Evolutionary conservation across 352 stramenopile genomes (phyloP), one percentile per base, ranked within the genome.

Genomic region (Phytophthora citricola): DNA sequence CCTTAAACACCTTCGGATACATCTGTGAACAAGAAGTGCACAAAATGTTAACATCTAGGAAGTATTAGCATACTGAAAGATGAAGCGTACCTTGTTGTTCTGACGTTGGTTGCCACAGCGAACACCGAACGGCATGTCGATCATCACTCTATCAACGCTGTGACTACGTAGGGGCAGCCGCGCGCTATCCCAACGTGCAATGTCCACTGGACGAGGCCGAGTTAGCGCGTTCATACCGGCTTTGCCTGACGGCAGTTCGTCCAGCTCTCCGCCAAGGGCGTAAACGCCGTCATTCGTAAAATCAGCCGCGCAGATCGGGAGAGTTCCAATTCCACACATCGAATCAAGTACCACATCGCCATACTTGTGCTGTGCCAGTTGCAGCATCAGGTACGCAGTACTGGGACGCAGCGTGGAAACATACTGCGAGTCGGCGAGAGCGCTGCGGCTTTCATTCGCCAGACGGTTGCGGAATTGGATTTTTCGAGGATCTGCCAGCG

Each of bases 241-340:
- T 51, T 90, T 92, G 3, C 49, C 57, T 0, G 83, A 76, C 8
- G 86, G 79, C 6, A 88, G 38, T 6, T 63, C 52, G 20, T 91
- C 81, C 14, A 94, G 36, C 38, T 94, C 86, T 2, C 86, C 86
- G 7, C 86, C 86, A 14, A 94, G 69, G 38, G 73, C 76, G 54
- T 90, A 91, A 9, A 92, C 75, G 22, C 59, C 46, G 45, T 89
- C 79, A 2, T 76, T 63, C 5, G 78, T 73, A 56, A 87, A 84
- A 22, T 79, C 67, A 10, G 79, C 72, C 9, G 68, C 66, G 62
- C 79, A 92, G 38, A 91, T 82, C 7, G 86, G 86, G 40, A 94
- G 87, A 22, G 86, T 93, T 2, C 86, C 86, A 11, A 94, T 83
- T 31, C 86, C 86, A 32, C 86, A 94, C 86, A 94, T 94, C 9